These are phyloP conservation scores for Vitis vinifera DNA, from an alignment of 164 flowering plant species.

Conservation along the genomic window ASM3070453v1 NC_081813.1:378001-378500, in stretches of 20 bases:
- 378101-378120: conserved; percentile 79
- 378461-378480: conserved; percentile 72
- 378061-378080: conserved; percentile 86
- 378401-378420: conserved; percentile 64
- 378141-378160: conserved; percentile 55
- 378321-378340: conserved; percentile 56
- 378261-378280: conserved; percentile 77
- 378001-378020: conserved; percentile 68
- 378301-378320: conserved; percentile 53
- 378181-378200: conserved; percentile 58
- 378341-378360: conserved; percentile 61
- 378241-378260: conserved; percentile 54
- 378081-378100: conserved; percentile 63
- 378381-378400: conserved; percentile 72
- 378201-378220: conserved; percentile 95
- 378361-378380: conserved; percentile 60
- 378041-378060: conserved; percentile 81
- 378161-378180: conserved; percentile 59
- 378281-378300: conserved; percentile 81
- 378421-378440: conserved; percentile 45
- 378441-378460: conserved; percentile 54
- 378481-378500: conserved; percentile 80
- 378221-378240: conserved; percentile 65
- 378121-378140: conserved; percentile 63
- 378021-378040: conserved; percentile 89